phyloP scores from a whole-genome alignment of 371 early-diverging fungal species.

The Umbelopsis sp. region DNA sequence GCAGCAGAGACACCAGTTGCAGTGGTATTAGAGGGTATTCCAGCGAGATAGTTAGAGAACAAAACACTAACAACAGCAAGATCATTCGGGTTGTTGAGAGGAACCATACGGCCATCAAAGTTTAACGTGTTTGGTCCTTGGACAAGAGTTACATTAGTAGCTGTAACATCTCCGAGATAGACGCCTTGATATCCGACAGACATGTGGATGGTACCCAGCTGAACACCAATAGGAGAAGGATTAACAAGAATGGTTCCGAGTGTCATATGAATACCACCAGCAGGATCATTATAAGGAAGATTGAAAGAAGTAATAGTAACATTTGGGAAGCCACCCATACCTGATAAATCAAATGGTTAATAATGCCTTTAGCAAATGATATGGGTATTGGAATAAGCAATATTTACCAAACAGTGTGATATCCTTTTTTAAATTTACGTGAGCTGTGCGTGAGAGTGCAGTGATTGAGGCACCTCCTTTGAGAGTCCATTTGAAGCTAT shows the following conservation, averaged over 20 bases:
- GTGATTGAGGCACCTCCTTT: slow-evolving; percentile 52
- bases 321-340: slow-evolving; percentile 61
- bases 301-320: slow-evolving; percentile 60
- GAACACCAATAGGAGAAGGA: slow-evolving; percentile 65
- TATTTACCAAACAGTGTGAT: slow-evolving; percentile 37
- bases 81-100: slow-evolving; percentile 47
- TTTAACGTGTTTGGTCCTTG: slow-evolving; percentile 54
- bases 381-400: too few relatives aligned
- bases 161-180: slow-evolving; percentile 53
- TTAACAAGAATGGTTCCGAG: slow-evolving; percentile 58
- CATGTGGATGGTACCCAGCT: slow-evolving; percentile 60
- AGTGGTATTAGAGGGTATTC: slow-evolving; percentile 49
- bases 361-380: not conserved
- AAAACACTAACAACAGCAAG: slow-evolving; percentile 50
- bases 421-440: slow-evolving; percentile 46
- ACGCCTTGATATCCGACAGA: slow-evolving; percentile 56
- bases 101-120: slow-evolving; percentile 55
- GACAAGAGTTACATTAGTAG: slow-evolving; percentile 47
- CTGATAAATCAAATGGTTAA: slow-evolving; percentile 27
- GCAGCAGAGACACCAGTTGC: slow-evolving; percentile 62
- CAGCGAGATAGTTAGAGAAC: slow-evolving; percentile 62
- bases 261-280: slow-evolving; percentile 57
- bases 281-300: slow-evolving; percentile 58
- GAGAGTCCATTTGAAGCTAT: slow-evolving; percentile 50
- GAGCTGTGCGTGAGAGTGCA: slow-evolving; percentile 48